These are phyloP conservation scores for Persicaria tinctoria DNA, from an alignment of 148 eudicot species.

Conservation along the genomic window DNA sequence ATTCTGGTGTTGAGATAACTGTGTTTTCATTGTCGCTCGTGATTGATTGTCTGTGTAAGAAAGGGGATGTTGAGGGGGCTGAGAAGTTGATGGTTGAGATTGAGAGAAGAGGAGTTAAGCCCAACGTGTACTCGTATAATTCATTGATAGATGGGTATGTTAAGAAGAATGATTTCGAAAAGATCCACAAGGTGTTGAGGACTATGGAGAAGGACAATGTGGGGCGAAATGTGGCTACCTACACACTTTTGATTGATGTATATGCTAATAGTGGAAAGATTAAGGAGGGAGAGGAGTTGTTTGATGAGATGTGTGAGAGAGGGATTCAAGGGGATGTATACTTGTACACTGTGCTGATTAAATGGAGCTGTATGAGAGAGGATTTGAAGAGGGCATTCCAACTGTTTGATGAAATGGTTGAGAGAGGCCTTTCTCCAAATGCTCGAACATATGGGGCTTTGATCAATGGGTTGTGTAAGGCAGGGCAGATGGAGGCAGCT, in stretches of 20 bases:
- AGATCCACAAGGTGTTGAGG: constrained; percentile 33
- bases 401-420: constrained; percentile 68
- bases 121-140: constrained; percentile 59
- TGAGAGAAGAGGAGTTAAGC: constrained; percentile 37
- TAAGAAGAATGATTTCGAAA: constrained; percentile 34
- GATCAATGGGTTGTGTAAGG: constrained; percentile 68
- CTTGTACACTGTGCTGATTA: constrained; percentile 52
- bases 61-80: constrained; percentile 49
- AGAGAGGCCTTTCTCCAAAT: constrained; percentile 52
- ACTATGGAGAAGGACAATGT: constrained; percentile 52
- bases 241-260: constrained; percentile 56
- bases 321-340: constrained; percentile 45
- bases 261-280: constrained; percentile 36
- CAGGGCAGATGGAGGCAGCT: constrained; percentile 63
- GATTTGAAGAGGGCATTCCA: constrained; percentile 55
- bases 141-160: constrained; percentile 48
- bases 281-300: constrained; percentile 45
- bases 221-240: constrained; percentile 48
- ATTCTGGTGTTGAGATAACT: constrained; percentile 44
- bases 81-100: constrained; percentile 36
- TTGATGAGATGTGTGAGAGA: constrained; percentile 45
- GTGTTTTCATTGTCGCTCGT: constrained; percentile 66
- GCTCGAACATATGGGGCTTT: constrained; percentile 65
- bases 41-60: constrained; percentile 55
- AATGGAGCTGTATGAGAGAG: constrained; percentile 40